Base-by-base conservation (phyloP, 306 rosid species). In the Cucumis cinereus region DNA sequence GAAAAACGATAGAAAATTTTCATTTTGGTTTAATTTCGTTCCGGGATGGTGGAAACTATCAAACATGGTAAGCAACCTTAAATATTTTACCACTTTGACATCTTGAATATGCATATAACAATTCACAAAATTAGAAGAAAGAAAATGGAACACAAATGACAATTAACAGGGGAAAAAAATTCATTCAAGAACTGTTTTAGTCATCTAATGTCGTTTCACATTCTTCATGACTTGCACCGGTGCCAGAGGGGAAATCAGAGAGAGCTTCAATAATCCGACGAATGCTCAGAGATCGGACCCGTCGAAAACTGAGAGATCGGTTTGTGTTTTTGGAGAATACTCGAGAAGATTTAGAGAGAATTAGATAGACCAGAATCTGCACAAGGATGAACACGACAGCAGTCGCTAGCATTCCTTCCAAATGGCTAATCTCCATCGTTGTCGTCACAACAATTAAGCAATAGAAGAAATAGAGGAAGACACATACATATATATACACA, bases 331-430 rank as follows among this genome's bases (percentile, higher is more conserved):
- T 70, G 1, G 75, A 70, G 59, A 70, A 70, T 23, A 70, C 26
- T 12, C 26, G 24, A 16, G 75, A 70, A 70, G 75, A 70, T 26
- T 70, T 70, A 5, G 75, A 71, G 41, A 71, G 57, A 9, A 71
- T 71, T n/a, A 93, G 84, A 81, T 91, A 93, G n/a, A 93, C 92
- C 79, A 89, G 77, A 76, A 75, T 91, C 67, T 89, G 98, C 19
- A 91, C 86, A 0, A 91, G 22, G 47, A 89, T 3, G 77, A 93
- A 93, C 77, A 93, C 3, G 23, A 4, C 93, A 10, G 87, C 90
- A 82, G 84, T 91, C 57, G 87, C 1, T 67, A 89, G 20, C 88
- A 79, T 40, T 55, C 86, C 91, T 55, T 81, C 84, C 30, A 83
- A 81, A 80, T 86, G 52, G 38, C 56, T 12, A 22, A 69, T 69